These are phyloP conservation scores for Podospora fimiseda DNA, from an alignment of 495 filamentous ascomycete species.

Conservation along the genomic window DNA sequence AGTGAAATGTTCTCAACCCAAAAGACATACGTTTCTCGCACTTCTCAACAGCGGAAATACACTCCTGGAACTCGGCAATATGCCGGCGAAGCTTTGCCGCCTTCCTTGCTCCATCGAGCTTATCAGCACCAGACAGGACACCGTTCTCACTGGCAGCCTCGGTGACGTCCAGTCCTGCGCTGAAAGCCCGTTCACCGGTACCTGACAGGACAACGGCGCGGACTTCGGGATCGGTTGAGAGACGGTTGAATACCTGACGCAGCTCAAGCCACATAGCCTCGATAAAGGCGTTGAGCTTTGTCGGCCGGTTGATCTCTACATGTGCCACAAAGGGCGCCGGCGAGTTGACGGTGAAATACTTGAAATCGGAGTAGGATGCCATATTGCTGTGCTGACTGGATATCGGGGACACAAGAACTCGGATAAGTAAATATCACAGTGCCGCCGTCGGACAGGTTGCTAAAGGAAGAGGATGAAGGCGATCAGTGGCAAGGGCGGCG, in stretches of 20 bases:
- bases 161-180: constrained; percentile 74
- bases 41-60: constrained; percentile 66
- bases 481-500: neutral
- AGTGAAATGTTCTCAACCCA: neutral
- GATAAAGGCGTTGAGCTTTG: constrained; percentile 86
- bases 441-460: neutral
- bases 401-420: neutral
- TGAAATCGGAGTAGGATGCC: constrained; percentile 38
- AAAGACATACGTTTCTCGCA: constrained; percentile 73
- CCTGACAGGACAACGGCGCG: constrained; percentile 78
- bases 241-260: constrained; percentile 59
- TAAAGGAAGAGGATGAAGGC: neutral
- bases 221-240: constrained; percentile 66
- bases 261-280: constrained; percentile 90
- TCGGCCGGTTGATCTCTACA: constrained; percentile 86
- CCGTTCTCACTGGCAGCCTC: constrained; percentile 47
- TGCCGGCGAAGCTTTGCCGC: constrained; percentile 59
- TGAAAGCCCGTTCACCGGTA: constrained; percentile 79
- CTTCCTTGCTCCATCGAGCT: constrained; percentile 57
- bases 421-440: neutral
- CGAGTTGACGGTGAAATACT: constrained; percentile 72
- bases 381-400: constrained; percentile 5
- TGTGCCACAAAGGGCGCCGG: constrained; percentile 72
- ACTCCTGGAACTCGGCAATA: constrained; percentile 71
- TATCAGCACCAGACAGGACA: constrained; percentile 24